A percentile compares a stretch with the other conserved stretches of the same genome.
Evolutionary conservation across 1,139 yeast genomes (phyloP).

Genomic region (Saccharomyces hybrid): DNA sequence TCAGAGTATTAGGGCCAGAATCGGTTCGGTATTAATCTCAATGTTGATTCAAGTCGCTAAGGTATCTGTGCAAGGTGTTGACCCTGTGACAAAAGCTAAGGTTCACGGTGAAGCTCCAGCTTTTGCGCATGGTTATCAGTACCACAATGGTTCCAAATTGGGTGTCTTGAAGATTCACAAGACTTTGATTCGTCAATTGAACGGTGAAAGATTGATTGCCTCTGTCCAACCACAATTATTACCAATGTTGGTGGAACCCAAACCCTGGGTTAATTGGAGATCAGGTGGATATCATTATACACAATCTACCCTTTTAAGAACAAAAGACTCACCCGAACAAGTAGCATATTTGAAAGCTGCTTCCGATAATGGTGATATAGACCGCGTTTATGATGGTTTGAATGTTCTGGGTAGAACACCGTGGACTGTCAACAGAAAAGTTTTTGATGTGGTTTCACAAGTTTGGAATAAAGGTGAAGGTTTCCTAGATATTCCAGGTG

Average conservation of each 20-base stretch:
- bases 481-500: conserved; percentile 75
- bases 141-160: conserved; percentile 63
- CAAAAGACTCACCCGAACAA: conserved; percentile 85
- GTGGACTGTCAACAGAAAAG: conserved; percentile 79
- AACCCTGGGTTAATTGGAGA: conserved; percentile 75
- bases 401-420: conserved; percentile 84
- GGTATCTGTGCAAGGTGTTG: conserved; percentile 66
- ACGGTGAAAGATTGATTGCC: conserved; percentile 58
- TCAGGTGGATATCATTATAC: conserved; percentile 78
- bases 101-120: conserved; percentile 81
- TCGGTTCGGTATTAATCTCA: conserved; percentile 76
- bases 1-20: conserved; percentile 58
- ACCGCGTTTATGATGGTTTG: conserved; percentile 66
- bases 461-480: conserved; percentile 83
- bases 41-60: conserved; percentile 74
- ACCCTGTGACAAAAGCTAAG: conserved; percentile 65
- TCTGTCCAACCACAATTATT: conserved; percentile 79
- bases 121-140: conserved; percentile 80
- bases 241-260: conserved; percentile 89
- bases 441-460: conserved; percentile 61
- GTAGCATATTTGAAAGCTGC: conserved; percentile 82
- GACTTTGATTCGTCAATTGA: conserved; percentile 54
- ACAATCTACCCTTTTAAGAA: conserved; percentile 56
- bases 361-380: conserved; percentile 57
- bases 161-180: conserved; percentile 80